phyloP scores from a whole-genome alignment of 768 basidiomycete species.

The Leccinum sublutescens region DNA sequence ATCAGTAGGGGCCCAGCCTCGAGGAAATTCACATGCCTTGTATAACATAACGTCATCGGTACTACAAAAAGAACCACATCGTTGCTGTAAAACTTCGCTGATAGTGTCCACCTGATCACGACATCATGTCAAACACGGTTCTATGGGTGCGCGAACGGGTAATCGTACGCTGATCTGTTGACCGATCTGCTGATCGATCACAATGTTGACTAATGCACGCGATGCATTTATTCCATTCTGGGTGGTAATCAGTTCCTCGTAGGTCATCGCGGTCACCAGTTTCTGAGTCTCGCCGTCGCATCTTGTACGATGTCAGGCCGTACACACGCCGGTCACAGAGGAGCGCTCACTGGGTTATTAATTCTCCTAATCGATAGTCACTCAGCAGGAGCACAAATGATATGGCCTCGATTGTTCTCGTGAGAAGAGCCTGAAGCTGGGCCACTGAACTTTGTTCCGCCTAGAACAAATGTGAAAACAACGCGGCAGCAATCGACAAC shows the following conservation, averaged over 20 bases:
- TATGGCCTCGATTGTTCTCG: constrained; percentile 88
- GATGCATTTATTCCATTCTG: constrained; percentile 87
- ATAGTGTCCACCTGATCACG: constrained; percentile 84
- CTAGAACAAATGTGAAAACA: constrained; percentile 37
- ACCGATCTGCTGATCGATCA: constrained; percentile 97
- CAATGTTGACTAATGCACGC: constrained; percentile 85
- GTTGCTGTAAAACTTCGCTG: constrained; percentile 89
- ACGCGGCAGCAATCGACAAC: neutral
- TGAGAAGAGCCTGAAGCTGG: constrained; percentile 72
- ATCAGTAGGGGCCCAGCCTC: constrained; percentile 5
- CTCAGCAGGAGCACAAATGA: constrained; percentile 90
- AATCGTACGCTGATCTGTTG: constrained; percentile 86
- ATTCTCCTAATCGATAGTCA: constrained; percentile 86
- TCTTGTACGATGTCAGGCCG: constrained; percentile 37
- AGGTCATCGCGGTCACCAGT: constrained; percentile 68
- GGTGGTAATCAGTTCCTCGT: constrained; percentile 82
- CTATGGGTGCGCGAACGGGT: neutral
- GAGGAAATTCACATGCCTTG: constrained; percentile 55
- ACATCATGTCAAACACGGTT: constrained; percentile 6
- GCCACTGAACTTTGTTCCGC: constrained; percentile 81
- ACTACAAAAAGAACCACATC: constrained; percentile 97
- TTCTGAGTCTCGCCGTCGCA: constrained; percentile 74
- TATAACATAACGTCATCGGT: constrained; percentile 98
- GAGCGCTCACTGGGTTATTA: constrained; percentile 69
- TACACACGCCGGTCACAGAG: neutral